Base-by-base conservation (phyloP, 1,139 yeast genomes). In the Lodderomyces theae region DNA sequence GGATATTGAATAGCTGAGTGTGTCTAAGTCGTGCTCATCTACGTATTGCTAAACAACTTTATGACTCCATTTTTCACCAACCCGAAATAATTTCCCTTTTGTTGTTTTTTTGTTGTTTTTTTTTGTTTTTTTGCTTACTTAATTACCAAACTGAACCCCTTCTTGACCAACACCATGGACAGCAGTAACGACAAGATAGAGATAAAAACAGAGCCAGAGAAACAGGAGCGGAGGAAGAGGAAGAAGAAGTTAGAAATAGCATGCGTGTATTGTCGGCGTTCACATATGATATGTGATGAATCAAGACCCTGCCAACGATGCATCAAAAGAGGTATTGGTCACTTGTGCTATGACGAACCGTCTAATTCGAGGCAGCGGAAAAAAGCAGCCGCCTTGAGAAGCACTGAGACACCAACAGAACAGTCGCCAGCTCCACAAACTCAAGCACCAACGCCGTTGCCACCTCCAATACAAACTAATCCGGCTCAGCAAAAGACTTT, bases 231-330 rank as follows among this genome's bases (percentile, higher is more conserved):
- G 37, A 45, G 38, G 17, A 41, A 38, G 17, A 36, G 43, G 41
- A 76, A 77, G 60, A 79, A 78, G 61, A 81, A 77, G 55, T 82
- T 78, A 23, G 78, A 69, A 23, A 68, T 75, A 44, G 96, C 97
- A 0, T 90, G 97, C 65, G 86, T 90, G 2, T 90, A 87, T 57
- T 90, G 97, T 57, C 76, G 97, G 37, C 69, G 97, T 37, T 87
- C 96, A 1, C 97, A 90, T 60, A 88, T 90, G 94, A 86, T 89
- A 24, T 90, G 97, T 63, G 96, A 89, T 58, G 84, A 80, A 33
- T 69, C 79, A 11, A 69, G 97, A 44, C 97, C 97, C 2, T 90
- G 97, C 58, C 78, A 82, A 40, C 68, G 97, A 40, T 90, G 97
- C 62, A 74, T 89, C 16, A 87, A 86, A 59, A 69, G 97, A 49